Evolutionary conservation across 441 rosid genomes (phyloP), one percentile per base, ranked within the genome.

Genomic region (Euphorbia celastroides): DNA sequence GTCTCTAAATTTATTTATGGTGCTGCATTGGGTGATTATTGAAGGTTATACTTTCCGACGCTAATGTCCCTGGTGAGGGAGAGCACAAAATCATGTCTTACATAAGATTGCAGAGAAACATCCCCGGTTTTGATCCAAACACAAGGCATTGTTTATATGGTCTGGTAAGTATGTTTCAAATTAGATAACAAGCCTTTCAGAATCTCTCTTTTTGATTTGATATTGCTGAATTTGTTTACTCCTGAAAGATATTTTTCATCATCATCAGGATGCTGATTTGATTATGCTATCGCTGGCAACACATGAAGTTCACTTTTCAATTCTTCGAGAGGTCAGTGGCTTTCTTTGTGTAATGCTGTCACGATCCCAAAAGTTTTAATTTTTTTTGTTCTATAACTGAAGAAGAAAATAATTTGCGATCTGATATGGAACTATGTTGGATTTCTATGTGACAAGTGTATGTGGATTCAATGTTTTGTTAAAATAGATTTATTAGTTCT

Each of bases 1-100:
- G 69, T 81, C 74, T 77, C 82, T 89, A 80, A 83, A 71, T 74
- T 71, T 85, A 81, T 78, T 83, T 65, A 77, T 82, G 80, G 70
- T 84, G 78, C 82, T 81, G 83, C 79, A 67, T 83, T 85, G 84
- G 88, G 64, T 86, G 79, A 62, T 81, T 78, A 70, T 81, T 89
- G 87, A 86, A 94, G 99, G 98, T 94, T 79, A 85, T 94, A 78
- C 96, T 94, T 78, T 94, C 99, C 74, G 99, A 94, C 78, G 74
- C 99, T 26, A 94, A 94, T 73, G 98, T 86, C 66, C 89, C 92
- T 70, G 99, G 99, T 2, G 99, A 94, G 78, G 99, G 98, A 80
- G 99, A 94, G 76, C 98, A 94, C 85, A 92, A 94, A 81, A 82
- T 94, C 74, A 90, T 94, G 99, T 80, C 94, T 30, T 94, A 87